Percentiles rank a stretch among this genome's conserved stretches.
These are phyloP conservation scores for Trichosporon sp. DNA, from an alignment of 1,284 basidiomycete species.

Conservation along the genomic window DNA sequence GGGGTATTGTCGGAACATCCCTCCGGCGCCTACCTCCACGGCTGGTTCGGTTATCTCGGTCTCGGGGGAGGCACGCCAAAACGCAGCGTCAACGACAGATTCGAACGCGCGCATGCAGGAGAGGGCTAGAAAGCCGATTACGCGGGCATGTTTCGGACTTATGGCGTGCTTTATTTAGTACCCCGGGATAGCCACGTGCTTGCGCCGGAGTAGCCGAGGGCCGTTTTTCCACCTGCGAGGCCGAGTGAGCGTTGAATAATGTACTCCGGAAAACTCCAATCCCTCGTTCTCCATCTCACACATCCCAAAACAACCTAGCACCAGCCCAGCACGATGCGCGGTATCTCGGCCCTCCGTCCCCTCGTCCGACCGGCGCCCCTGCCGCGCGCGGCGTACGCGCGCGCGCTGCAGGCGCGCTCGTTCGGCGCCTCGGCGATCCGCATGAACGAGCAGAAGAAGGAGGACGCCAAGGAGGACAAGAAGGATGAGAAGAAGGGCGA, in stretches of 20 bases:
- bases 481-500: constrained; percentile 19
- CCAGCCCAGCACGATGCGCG: neutral
- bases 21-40: neutral
- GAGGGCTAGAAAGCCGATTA: neutral
- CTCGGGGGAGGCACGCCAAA: neutral
- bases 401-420: neutral
- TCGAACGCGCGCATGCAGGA: neutral
- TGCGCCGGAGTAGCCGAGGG: neutral
- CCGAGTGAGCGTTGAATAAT: neutral
- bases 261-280: neutral
- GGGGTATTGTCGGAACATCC: neutral
- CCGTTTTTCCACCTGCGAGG: neutral
- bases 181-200: neutral
- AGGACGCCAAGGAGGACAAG: constrained; percentile 7
- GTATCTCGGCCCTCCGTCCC: constrained; percentile 1
- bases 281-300: neutral
- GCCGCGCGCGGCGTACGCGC: neutral
- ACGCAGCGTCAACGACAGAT: neutral
- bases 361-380: neutral
- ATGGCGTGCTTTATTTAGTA: neutral
- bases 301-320: neutral
- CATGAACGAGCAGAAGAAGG: constrained; percentile 2
- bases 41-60: neutral
- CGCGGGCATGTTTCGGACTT: neutral
- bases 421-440: neutral